These are phyloP conservation scores for Coemansia sp. DNA, from an alignment of 192 early-diverging fungal species.

Conservation along the genomic window DNA sequence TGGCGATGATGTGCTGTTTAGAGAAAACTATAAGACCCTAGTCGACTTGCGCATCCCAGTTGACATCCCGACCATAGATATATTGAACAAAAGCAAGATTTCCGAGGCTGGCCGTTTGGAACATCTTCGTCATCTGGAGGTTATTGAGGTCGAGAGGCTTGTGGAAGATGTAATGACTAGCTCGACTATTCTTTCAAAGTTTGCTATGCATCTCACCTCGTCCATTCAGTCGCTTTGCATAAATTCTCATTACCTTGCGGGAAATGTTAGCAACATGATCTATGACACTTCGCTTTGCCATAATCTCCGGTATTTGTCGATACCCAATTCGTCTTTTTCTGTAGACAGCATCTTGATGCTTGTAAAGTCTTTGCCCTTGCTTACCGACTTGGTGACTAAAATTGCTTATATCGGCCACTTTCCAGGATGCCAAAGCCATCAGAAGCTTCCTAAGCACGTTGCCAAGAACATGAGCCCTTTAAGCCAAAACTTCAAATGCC, in stretches of 20 bases:
- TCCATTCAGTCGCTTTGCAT: too few relatives aligned
- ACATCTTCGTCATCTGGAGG: too few relatives aligned
- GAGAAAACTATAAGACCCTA: not conserved
- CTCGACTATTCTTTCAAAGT: too few relatives aligned
- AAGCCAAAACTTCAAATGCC: constrained; percentile 4
- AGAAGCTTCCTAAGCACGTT: constrained; percentile 4
- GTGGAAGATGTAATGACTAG: too few relatives aligned
- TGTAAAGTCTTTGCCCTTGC: not conserved
- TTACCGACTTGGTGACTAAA: not conserved
- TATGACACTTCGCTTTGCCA: not conserved
- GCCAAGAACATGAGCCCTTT: not conserved
- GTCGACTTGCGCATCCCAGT: too few relatives aligned
- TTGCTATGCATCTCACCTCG: too few relatives aligned
- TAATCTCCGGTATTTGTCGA: not conserved
- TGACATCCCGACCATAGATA: too few relatives aligned
- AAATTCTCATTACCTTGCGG: too few relatives aligned
- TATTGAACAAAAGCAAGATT: too few relatives aligned
- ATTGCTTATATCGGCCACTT: not conserved
- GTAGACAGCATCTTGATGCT: not conserved
- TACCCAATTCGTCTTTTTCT: not conserved
- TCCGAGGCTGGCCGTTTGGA: too few relatives aligned
- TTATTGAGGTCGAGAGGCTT: too few relatives aligned
- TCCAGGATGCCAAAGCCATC: not conserved
- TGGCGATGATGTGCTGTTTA: constrained; percentile 1
- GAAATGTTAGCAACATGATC: not conserved